Evolutionary conservation across 306 rosid species (phyloP).

Genomic region (Trifolium dubium): DNA sequence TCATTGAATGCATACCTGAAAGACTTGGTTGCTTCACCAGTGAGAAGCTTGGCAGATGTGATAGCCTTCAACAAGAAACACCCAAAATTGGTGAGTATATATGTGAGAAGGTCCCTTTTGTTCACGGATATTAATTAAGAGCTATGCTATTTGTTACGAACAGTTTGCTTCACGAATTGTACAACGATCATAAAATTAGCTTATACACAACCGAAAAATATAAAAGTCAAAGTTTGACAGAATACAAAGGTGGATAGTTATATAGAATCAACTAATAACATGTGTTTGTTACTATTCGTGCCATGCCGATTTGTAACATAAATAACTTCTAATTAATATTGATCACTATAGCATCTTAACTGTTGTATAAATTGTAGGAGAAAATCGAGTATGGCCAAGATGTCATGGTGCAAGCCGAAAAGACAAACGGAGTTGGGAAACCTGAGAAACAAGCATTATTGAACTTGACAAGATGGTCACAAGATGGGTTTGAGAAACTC

Average conservation of each 20-base stretch:
- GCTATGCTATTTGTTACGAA: background rate
- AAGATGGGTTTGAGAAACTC: constrained; percentile 47
- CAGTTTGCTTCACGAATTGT: background rate
- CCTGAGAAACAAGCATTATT: constrained; percentile 26
- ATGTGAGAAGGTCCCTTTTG: background rate
- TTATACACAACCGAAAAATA: too few species aligned
- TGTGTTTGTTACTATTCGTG: background rate
- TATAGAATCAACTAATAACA: background rate
- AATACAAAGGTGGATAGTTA: too few species aligned
- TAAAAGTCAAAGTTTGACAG: too few species aligned
- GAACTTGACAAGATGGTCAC: constrained; percentile 29
- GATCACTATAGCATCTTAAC: background rate
- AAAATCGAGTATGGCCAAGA: constrained; percentile 48
- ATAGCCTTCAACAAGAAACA: constrained; percentile 61
- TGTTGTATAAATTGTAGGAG: constrained; percentile 44
- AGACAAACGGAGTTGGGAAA: constrained; percentile 42
- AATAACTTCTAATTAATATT: too few species aligned
- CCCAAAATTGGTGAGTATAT: constrained; percentile 44
- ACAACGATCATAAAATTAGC: too few species aligned
- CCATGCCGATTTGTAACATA: background rate
- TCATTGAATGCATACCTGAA: constrained; percentile 55
- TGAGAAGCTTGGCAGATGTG: constrained; percentile 56
- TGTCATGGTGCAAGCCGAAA: constrained; percentile 37
- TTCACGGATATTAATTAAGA: background rate
- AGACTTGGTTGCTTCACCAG: constrained; percentile 52